Percentiles rank a stretch among this genome's conserved stretches.
These are phyloP conservation scores for Acorus calamus DNA, from an alignment of 106 monocot species.

Conservation along the genomic window DNA sequence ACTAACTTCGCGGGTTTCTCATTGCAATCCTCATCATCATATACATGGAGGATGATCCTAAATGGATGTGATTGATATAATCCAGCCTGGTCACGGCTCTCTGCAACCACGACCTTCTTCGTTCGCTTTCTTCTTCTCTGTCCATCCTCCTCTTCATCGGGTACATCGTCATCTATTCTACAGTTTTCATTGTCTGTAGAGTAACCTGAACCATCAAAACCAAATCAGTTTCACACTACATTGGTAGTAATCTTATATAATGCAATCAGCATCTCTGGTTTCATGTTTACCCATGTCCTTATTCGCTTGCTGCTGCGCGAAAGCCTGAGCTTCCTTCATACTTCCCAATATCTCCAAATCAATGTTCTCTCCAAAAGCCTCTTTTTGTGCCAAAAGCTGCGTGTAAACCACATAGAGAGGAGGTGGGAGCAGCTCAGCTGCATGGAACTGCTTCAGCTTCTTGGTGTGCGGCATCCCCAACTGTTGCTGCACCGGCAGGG, in stretches of 20 bases:
- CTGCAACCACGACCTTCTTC: conserved; percentile 45
- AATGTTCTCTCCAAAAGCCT: conserved; percentile 92
- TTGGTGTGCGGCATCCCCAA: conserved; percentile 82
- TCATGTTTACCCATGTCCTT: conserved; percentile 54
- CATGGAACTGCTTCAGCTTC: conserved; percentile 76
- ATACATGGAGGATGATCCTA: conserved; percentile 54
- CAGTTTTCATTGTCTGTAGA: conserved; percentile 26
- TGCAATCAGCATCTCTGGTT: too few relatives aligned
- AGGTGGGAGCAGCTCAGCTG: conserved; percentile 79
- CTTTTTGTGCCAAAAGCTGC: conserved; percentile 81
- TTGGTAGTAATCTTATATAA: too few relatives aligned
- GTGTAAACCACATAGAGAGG: conserved; percentile 87
- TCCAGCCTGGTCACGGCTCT: conserved; percentile 32
- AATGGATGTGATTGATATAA: conserved; percentile 64
- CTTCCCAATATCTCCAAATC: conserved; percentile 92
- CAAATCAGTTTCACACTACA: neutral
- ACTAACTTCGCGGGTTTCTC: conserved; percentile 38
- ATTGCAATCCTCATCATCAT: conserved; percentile 46
- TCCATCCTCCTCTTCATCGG: conserved; percentile 90
- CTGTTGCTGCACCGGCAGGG: conserved; percentile 91
- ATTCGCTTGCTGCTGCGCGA: conserved; percentile 58
- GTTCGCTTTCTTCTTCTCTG: conserved; percentile 80
- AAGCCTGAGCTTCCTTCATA: conserved; percentile 81
- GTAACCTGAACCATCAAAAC: conserved; percentile 30
- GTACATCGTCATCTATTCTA: conserved; percentile 60